Conservation (phyloP, 2,329 filamentous ascomycete genomes). For the Macrophomina tecta region DNA sequence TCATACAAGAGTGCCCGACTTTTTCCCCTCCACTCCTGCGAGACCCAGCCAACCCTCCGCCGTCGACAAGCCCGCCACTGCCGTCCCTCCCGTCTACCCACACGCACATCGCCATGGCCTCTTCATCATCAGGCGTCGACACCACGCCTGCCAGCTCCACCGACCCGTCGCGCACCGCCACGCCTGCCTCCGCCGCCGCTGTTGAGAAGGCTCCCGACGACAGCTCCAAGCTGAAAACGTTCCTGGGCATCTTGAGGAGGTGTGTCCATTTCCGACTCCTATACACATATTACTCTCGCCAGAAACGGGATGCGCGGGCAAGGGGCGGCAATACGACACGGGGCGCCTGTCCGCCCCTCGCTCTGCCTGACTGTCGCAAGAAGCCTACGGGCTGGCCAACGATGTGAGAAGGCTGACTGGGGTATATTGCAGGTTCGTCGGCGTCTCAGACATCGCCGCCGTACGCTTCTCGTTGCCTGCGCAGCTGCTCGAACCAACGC, state of each 20-base stretch:
- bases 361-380: neutral
- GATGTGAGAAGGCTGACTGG: neutral
- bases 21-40: conserved; percentile 15
- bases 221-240: conserved; percentile 85
- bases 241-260: conserved; percentile 87
- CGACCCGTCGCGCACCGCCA: conserved; percentile 44
- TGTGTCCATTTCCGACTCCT: conserved; percentile 54
- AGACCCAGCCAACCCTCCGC: neutral
- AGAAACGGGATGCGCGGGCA: neutral
- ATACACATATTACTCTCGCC: conserved; percentile 28
- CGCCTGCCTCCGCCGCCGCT: conserved; percentile 40
- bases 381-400: neutral
- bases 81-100: neutral
- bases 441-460: conserved; percentile 91
- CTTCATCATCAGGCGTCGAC: conserved; percentile 33
- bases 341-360: neutral
- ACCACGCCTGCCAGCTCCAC: conserved; percentile 40
- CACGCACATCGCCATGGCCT: conserved; percentile 30
- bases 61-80: conserved; percentile 5
- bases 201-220: conserved; percentile 72
- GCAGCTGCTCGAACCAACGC: conserved; percentile 92
- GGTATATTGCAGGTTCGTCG: conserved; percentile 76
- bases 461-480: conserved; percentile 96
- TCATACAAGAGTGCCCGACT: conserved; percentile 1
- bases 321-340: conserved; percentile 9